Evolutionary conservation across 805 yeast species (phyloP), one percentile per base, ranked within the genome.

Genomic region (Candida tibetensis): DNA sequence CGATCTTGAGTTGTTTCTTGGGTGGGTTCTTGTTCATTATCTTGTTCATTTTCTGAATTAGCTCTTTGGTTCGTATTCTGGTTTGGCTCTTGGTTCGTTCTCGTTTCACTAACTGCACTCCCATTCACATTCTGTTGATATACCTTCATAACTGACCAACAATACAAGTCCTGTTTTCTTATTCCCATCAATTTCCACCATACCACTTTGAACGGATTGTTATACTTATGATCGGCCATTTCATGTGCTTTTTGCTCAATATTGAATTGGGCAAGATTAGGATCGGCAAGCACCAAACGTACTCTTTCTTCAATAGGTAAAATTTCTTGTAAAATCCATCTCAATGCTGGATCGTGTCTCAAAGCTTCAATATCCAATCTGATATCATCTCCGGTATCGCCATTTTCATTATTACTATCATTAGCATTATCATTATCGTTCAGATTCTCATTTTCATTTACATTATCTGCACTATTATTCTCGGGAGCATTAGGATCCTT

Each of bases 111-210:
- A n/a, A n/a, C n/a, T n/a, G n/a, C n/a, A n/a, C n/a, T n/a, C n/a
- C n/a, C n/a, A 9, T 29, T 19, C 14, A 9, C 32, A 28, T 29
- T 39, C 46, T 16, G 25, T 30, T 17, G 42, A 45, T 66, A 68
- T 31, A 52, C 49, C 30, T 41, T 40, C 29, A 72, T 57, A 21
- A 79, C 78, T 12, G 74, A 77, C 64, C 78, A 73, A 53, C 76
- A 65, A 49, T 68, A 71, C 37, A 81, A 47, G 43, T 81, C 79
- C 6, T 54, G 47, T 34, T 51, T 63, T 2, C 70, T 49, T 25
- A 81, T 66, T 1, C 85, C 83, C 81, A 81, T 76, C 4, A 76
- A 17, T 28, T 53, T 55, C 83, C 85, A 81, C 53, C 76, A 76
- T 0, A 72, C 12, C 43, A 47, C 49, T 55, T 62, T 57, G 47